Percentiles rank a stretch among this genome's conserved stretches.
phyloP scores from a whole-genome alignment of 31 red algal species.

The Porphyra umbilicalis region DNA sequence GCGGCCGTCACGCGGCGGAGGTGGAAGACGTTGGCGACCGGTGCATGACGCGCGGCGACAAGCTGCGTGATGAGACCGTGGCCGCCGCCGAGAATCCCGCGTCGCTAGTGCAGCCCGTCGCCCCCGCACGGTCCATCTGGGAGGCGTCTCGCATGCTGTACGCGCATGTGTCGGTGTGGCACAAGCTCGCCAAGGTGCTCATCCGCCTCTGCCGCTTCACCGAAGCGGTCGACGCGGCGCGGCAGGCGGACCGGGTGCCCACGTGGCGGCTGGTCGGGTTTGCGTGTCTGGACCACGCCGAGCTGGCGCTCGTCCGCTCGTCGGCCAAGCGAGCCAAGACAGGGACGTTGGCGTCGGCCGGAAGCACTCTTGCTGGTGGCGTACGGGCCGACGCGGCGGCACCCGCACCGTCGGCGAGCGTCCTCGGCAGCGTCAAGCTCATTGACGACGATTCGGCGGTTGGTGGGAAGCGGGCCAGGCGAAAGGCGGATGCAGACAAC shows the following conservation, averaged over 20 bases:
- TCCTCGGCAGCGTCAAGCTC: background rate
- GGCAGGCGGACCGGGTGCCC: conserved; percentile 23
- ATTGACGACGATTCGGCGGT: background rate
- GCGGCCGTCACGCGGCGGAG: conserved; percentile 64
- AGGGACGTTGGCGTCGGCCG: background rate
- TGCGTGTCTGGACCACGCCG: conserved; percentile 30
- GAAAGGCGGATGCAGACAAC: background rate
- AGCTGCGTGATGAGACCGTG: background rate
- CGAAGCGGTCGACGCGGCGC: conserved; percentile 28
- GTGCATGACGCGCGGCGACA: conserved; percentile 38
- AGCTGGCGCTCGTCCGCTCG: conserved; percentile 6
- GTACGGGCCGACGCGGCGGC: background rate
- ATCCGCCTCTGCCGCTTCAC: conserved; percentile 18
- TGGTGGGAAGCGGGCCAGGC: background rate
- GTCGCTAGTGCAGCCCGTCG: background rate
- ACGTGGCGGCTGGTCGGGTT: conserved; percentile 47
- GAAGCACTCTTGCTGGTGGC: background rate
- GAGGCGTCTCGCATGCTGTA: conserved; percentile 21
- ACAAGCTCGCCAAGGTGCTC: conserved; percentile 13
- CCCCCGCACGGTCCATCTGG: background rate
- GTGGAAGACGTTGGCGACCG: conserved; percentile 95
- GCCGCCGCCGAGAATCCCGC: background rate
- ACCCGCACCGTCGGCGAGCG: background rate
- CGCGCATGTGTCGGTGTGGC: conserved; percentile 4
- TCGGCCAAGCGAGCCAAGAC: background rate